Evolutionary conservation across 495 filamentous ascomycete species (phyloP), one percentile per base, ranked within the genome.

Genomic region (Delitschia confertaspora): DNA sequence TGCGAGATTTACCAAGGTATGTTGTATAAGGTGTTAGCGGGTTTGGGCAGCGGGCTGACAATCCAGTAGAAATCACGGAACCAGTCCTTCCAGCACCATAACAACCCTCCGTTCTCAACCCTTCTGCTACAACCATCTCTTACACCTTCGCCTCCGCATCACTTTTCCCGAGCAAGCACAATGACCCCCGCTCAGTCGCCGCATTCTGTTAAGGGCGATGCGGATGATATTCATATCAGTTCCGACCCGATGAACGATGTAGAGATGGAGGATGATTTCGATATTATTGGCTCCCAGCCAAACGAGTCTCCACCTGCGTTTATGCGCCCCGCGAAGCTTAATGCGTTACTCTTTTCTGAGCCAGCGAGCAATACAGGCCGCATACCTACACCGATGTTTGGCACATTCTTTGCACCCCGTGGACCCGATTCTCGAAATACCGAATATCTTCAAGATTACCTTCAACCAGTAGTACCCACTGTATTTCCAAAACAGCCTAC

Each of bases 181-280:
- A 42, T 54, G 45, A 54, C 45, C 4, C 50, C 50, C 6, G 38
- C 46, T 25, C 37, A 43, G 6, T 51, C 45, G 4, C 50, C 53
- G 10, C 23, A 39, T 16, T 42, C 39, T 35, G 43, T 33, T 22
- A 36, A 47, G 16, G 32, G 40, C 37, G 50, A 49, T 4, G 50
- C 58, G 6, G 53, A 45, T 18, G 51, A 43, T 21, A 39, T 50
- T 18, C 47, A 54, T 30, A 37, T 11, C 3, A 18, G 31, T 25
- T 29, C 56, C 6, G 37, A 36, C 4, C 41, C 64, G 35, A 74
- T 81, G 55, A 45, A 65, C 23, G 79, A 81, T 47, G 67, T 67
- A 48, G 69, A 75, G 29, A 76, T 74, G 69, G 58, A 67, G 22
- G 65, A 55, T 31, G 59, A 63, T 20, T 41, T 62, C 22, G 58